These are phyloP conservation scores for Colletotrichum tofieldiae DNA, from an alignment of 2,329 filamentous ascomycete species.

Conservation along the genomic window DNA sequence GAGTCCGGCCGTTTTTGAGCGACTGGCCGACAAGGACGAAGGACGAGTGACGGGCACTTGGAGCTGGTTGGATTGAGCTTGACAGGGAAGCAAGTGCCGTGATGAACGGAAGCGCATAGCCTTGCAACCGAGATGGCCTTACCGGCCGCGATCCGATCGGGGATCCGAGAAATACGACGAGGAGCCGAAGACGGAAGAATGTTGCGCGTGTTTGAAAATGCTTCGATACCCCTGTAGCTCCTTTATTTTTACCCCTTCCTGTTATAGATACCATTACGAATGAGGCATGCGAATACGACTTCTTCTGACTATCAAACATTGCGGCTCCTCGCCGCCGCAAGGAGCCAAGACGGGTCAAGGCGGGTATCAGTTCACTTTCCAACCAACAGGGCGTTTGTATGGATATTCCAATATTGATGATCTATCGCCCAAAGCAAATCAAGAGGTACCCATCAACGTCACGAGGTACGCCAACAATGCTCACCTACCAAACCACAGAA, in stretches of 20 bases:
- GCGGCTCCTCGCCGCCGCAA: neutral
- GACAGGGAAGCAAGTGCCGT: neutral
- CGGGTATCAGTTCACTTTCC: neutral
- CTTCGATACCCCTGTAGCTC: slow-evolving; percentile 22
- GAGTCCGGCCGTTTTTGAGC: slow-evolving; percentile 62
- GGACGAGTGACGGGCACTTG: slow-evolving; percentile 56
- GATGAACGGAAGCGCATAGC: neutral
- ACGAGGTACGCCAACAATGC: neutral
- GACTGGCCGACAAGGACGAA: slow-evolving; percentile 59
- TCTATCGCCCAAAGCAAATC: neutral
- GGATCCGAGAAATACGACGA: neutral
- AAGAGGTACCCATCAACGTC: slow-evolving; percentile 17
- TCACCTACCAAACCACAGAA: no score
- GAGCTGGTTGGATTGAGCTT: slow-evolving; percentile 50
- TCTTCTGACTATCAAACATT: neutral
- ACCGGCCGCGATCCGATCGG: neutral
- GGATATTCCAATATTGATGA: neutral
- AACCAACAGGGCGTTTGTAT: no score
- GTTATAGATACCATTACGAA: slow-evolving; percentile 12
- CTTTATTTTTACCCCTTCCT: neutral
- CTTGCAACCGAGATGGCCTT: neutral
- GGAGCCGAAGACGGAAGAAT: neutral
- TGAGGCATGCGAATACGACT: slow-evolving; percentile 22
- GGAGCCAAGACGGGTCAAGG: neutral
- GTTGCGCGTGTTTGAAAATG: slow-evolving; percentile 18